A percentile compares a stretch with the other conserved stretches of the same genome.
phyloP scores from a whole-genome alignment of 2,329 filamentous ascomycete species.

The Trichoderma sp. region DNA sequence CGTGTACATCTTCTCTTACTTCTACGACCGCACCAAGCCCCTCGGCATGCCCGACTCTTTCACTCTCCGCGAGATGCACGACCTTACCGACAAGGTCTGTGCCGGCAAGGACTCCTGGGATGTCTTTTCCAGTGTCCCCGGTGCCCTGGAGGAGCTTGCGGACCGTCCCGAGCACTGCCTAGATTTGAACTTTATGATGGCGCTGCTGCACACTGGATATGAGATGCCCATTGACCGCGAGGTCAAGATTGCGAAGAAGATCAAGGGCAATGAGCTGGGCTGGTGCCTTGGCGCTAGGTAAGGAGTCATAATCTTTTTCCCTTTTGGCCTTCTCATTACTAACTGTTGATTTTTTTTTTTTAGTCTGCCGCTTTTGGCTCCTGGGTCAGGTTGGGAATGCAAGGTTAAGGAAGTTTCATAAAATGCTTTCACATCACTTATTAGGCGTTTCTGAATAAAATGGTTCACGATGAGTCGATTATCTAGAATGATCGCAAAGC shows the following conservation, averaged over 20 bases:
- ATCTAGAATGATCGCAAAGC: background rate
- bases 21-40: slow-evolving; percentile 90
- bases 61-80: slow-evolving; percentile 85
- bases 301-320: slow-evolving; percentile 37
- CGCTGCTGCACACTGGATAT: slow-evolving; percentile 89
- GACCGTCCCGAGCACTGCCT: slow-evolving; percentile 89
- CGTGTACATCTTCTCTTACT: slow-evolving; percentile 96
- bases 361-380: slow-evolving; percentile 79
- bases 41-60: slow-evolving; percentile 99
- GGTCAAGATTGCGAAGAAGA: slow-evolving; percentile 98
- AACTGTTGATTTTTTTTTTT: background rate
- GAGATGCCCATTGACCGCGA: slow-evolving; percentile 97
- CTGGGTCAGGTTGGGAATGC: slow-evolving; percentile 87
- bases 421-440: slow-evolving; percentile 25
- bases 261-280: slow-evolving; percentile 92
- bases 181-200: slow-evolving; percentile 95
- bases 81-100: slow-evolving; percentile 83
- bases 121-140: slow-evolving; percentile 73
- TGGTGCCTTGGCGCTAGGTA: slow-evolving; percentile 98
- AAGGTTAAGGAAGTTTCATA: slow-evolving; percentile 75
- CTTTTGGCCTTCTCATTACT: background rate
- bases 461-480: background rate
- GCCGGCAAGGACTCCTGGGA: slow-evolving; percentile 76
- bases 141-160: slow-evolving; percentile 76
- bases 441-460: slow-evolving; percentile 25